Base-by-base conservation (phyloP, 2,329 filamentous ascomycete species). In the Paecilomyces formosus region DNA sequence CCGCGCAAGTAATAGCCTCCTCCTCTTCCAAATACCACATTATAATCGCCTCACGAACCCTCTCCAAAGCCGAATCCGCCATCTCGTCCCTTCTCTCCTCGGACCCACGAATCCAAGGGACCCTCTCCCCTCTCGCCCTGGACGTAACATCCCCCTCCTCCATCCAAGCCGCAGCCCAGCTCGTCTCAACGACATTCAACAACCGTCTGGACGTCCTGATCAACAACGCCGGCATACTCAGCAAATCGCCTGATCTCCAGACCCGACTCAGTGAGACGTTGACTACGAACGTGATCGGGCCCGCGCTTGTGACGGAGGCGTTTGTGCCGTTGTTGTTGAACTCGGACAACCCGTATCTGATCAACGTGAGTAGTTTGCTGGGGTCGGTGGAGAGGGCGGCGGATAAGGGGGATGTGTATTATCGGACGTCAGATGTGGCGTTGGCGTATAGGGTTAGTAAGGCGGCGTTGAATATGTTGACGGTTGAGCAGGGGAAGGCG, bases 121-220 rank as follows among this genome's bases (percentile, higher is more conserved):
- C 35, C 13, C 5, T 60, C 1, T 60, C 59, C 13, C 54, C 52
- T 4, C 4, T 60, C 8, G 18, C 53, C 15, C 59, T 60, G 21
- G 59, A 58, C 21, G 57, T 60, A 31, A 51, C 57, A 22, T 15
- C 58, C 30, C 54, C 54, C 12, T 26, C 24, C n/a, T 58, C 58
- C 31, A 60, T 60, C 33, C 18, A 53, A 39, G 26, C 50, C 8
- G 56, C 58, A 3, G 24, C 33, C 6, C n/a, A 56, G 49, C 8
- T 18, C 45, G 15, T 26, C 12, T 26, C 56, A 2, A 9, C 26
- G 28, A 15, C 26, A n/a, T 9, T 39, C 4, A 54, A 50, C 28
- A 66, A 55, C 11, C 58, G 62, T 13, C 66, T 80, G n/a, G 76
- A 81, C 59, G 68, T 79, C 33, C 66, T 81, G 1, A 63, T 79